A percentile compares a stretch with the other conserved stretches of the same genome.
Conservation (phyloP, 106 monocot species). For the Acorus calamus region DNA sequence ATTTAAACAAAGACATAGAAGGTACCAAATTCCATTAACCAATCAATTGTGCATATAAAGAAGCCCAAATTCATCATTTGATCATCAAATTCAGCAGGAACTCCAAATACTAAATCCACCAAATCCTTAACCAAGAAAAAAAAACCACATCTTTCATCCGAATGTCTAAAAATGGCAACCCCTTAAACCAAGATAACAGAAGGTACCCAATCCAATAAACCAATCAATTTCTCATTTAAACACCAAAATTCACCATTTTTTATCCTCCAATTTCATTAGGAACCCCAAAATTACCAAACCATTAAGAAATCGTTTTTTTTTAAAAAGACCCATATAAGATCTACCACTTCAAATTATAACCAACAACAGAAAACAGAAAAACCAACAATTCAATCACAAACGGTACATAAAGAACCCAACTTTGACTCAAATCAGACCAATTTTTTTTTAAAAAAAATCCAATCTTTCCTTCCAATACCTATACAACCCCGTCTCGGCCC, state of each 20-base stretch:
- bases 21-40: no score
- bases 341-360: neutral
- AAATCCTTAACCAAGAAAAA: neutral
- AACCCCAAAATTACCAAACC: neutral
- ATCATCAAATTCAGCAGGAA: no score
- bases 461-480: conserved; percentile 30
- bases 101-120: conserved; percentile 2
- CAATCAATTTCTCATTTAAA: no score
- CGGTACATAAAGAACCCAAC: neutral
- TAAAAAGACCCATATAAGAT: neutral
- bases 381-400: neutral
- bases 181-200: no score
- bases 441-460: neutral
- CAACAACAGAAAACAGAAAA: neutral
- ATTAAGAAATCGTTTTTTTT: neutral
- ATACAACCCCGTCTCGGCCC: conserved; percentile 43
- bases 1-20: no score
- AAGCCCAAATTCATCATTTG: no score
- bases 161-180: no score
- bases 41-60: no score
- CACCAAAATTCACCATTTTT: no score
- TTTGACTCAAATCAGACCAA: neutral
- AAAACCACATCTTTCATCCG: no score
- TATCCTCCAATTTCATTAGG: no score
- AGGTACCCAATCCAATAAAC: no score